Conservation (phyloP, 257 asterid species). For the Solanum ossicruentum region DNA sequence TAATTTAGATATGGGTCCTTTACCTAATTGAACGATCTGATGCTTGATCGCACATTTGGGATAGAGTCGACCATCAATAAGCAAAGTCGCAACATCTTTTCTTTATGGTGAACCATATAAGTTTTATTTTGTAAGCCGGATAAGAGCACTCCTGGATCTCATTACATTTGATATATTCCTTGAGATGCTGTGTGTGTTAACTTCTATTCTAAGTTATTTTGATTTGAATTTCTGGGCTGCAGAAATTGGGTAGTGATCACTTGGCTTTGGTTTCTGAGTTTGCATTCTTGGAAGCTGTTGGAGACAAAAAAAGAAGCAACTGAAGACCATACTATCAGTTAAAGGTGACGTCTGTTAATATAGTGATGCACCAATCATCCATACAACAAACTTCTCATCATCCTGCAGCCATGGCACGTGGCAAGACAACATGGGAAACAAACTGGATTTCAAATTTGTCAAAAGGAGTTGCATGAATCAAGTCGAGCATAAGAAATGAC, state of each 20-base stretch:
- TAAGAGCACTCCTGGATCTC: neutral
- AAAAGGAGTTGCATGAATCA: neutral
- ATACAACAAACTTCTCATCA: neutral
- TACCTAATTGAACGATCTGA: neutral
- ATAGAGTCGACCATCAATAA: neutral
- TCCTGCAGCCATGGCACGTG: neutral
- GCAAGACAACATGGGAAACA: neutral
- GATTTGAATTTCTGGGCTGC: neutral
- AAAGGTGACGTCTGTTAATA: neutral
- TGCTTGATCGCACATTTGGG: neutral
- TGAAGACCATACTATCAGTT: neutral
- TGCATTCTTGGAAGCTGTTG: slow-evolving; percentile 4
- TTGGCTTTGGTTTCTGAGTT: slow-evolving; percentile 28
- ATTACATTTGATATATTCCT: neutral
- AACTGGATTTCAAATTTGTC: neutral
- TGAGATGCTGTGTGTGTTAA: neutral
- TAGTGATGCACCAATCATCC: neutral
- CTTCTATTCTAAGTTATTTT: neutral
- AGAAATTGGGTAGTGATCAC: slow-evolving; percentile 30
- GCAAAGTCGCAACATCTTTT: neutral
- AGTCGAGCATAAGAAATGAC: neutral
- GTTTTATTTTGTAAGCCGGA: neutral
- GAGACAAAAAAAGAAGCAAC: neutral
- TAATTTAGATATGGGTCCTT: neutral
- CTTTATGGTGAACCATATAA: neutral